Evolutionary conservation across 495 filamentous ascomycete species (phyloP).

Genomic region (Penicillium atrosanguineum): DNA sequence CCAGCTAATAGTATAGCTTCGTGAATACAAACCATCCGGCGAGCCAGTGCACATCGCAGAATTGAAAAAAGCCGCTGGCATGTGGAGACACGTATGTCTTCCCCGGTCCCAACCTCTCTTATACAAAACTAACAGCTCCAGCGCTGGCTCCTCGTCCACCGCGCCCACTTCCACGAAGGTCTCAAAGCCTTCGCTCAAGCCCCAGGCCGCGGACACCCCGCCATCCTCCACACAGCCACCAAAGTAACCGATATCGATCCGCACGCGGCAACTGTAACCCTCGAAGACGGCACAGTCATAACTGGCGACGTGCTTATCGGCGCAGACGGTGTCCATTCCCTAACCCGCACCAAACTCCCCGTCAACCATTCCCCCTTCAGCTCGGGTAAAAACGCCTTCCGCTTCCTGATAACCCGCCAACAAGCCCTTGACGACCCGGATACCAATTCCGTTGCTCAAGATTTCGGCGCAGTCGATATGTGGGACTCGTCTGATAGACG

Average conservation of each 20-base stretch:
- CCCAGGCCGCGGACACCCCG: constrained; percentile 38
- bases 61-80: constrained; percentile 28
- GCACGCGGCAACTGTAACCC: constrained; percentile 36
- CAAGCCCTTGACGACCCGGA: constrained; percentile 44
- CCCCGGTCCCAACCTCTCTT: not conserved
- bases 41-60: constrained; percentile 30
- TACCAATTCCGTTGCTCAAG: constrained; percentile 38
- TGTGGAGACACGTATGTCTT: constrained; percentile 40
- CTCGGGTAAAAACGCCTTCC: constrained; percentile 58
- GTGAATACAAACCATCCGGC: constrained; percentile 31
- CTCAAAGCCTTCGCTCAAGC: constrained; percentile 44
- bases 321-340: constrained; percentile 45
- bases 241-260: constrained; percentile 45
- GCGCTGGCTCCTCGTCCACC: constrained; percentile 53
- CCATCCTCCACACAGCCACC: constrained; percentile 39
- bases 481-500: constrained; percentile 51
- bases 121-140: constrained; percentile 8
- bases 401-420: constrained; percentile 54
- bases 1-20: constrained; percentile 20
- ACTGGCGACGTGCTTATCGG: constrained; percentile 46
- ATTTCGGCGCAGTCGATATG: constrained; percentile 44
- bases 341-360: constrained; percentile 43
- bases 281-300: constrained; percentile 33
- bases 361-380: constrained; percentile 35
- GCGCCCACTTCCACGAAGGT: constrained; percentile 47